Evolutionary conservation across 2,329 filamentous ascomycete genomes (phyloP).

Genomic region (Neofusicoccum umdonicola): DNA sequence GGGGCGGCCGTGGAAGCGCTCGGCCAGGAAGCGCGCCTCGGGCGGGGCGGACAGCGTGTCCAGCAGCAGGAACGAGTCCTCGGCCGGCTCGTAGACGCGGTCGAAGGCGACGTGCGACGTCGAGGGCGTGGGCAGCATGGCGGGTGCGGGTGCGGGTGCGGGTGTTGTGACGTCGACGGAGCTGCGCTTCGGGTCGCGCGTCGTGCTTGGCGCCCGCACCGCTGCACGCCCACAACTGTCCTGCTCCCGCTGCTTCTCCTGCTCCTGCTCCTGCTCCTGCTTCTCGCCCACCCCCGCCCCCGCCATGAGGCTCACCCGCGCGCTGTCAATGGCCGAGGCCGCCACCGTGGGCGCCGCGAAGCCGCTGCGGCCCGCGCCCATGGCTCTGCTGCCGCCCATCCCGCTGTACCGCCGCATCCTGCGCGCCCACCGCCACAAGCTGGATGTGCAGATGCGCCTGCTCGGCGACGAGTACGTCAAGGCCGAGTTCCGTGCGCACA

Average conservation of each 20-base stretch:
- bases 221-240: too few species aligned
- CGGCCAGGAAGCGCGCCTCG: slow-evolving; percentile 67
- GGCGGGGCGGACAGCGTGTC: slow-evolving; percentile 76
- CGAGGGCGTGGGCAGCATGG: slow-evolving; percentile 88
- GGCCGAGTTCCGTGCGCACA: slow-evolving; percentile 83
- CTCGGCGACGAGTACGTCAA: slow-evolving; percentile 93
- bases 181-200: too few species aligned
- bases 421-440: slow-evolving; percentile 76
- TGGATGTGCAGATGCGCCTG: slow-evolving; percentile 71
- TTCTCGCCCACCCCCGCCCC: too few species aligned
- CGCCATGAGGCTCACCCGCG: slow-evolving; percentile 29
- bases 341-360: slow-evolving; percentile 33
- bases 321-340: slow-evolving; percentile 31
- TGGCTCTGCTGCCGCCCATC: slow-evolving; percentile 81
- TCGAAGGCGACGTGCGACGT: slow-evolving; percentile 89
- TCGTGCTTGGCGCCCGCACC: too few species aligned
- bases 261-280: background rate
- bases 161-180: background rate
- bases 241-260: background rate
- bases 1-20: slow-evolving; percentile 52
- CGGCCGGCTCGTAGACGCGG: slow-evolving; percentile 89
- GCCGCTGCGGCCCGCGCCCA: slow-evolving; percentile 41
- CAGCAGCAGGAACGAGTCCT: slow-evolving; percentile 91
- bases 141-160: background rate
- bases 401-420: slow-evolving; percentile 85